Base-by-base conservation (phyloP, 768 basidiomycete genomes). In the Sarcomyxa edulis region DNA sequence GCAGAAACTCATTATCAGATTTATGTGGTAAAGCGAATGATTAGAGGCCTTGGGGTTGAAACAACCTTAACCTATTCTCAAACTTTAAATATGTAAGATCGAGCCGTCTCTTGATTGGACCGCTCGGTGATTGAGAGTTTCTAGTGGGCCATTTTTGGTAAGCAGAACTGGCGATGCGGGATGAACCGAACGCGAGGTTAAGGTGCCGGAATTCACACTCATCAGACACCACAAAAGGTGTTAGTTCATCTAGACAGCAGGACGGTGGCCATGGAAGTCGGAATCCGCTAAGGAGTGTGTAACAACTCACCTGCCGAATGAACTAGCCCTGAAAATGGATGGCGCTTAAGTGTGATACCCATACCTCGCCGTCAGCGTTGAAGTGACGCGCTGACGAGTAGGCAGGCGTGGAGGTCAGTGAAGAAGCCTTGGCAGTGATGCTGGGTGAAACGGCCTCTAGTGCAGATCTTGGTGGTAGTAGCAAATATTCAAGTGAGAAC, bases 241-340 rank as follows among this genome's bases (percentile, higher is more conserved):
- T 82, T 81, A 78, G 80, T 83, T 83, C 76, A 78, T 84, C 74
- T 76, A 82, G 77, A 84, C 81, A 84, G 80, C 81, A 81, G 81
- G 79, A 82, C 74, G 76, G 81, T 83, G 80, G 79, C 76, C 81
- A 83, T 82, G 78, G 80, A 83, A 81, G 81, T 82, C 76, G 72
- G 75, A 81, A 82, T 64, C 81, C 76, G 76, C 80, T 81, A 81
- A 81, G 80, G 78, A 81, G 78, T 82, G 79, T 82, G 79, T 81
- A 81, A 81, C 79, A 81, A 83, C 80, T 84, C 79, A 84, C 80
- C 81, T 82, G 81, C 81, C 77, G 79, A 85, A 85, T 80, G 75
- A 82, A 83, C 81, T 83, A 81, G 81, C 81, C 81, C 79, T 83
- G 77, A 84, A 84, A 84, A 84, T 83, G 80, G 82, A 84, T 84